Percentiles rank a stretch among this genome's conserved stretches.
Conservation (phyloP, 2,329 filamentous ascomycete species). For the Eutypa lata region DNA sequence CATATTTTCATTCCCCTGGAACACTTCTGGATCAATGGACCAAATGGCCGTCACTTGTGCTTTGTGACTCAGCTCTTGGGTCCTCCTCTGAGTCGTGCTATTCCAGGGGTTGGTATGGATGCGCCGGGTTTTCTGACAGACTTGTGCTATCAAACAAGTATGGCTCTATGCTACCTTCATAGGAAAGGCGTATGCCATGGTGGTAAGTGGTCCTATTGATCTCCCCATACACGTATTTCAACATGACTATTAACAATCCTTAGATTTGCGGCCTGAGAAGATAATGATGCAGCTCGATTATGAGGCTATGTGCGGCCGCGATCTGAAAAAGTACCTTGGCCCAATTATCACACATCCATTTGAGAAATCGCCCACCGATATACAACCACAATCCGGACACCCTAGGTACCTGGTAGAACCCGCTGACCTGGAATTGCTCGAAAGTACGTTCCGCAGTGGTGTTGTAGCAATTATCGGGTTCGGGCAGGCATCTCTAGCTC, state of each 20-base stretch:
- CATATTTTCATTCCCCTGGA: slow-evolving; percentile 2
- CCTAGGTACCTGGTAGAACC: slow-evolving; percentile 6
- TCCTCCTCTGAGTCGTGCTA: slow-evolving; percentile 2
- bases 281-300: slow-evolving; percentile 7
- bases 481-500: background rate
- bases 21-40: slow-evolving; percentile 7
- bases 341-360: slow-evolving; percentile 1
- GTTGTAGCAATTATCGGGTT: slow-evolving; percentile 7
- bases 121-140: slow-evolving; percentile 3
- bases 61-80: slow-evolving; percentile 3
- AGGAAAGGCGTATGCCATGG: slow-evolving; percentile 8
- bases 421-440: background rate
- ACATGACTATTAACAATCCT: no score
- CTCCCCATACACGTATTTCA: no score
- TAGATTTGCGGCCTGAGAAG: slow-evolving; percentile 8
- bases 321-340: background rate
- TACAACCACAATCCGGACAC: background rate
- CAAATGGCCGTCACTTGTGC: slow-evolving; percentile 11
- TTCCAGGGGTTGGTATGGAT: slow-evolving; percentile 1
- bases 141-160: slow-evolving; percentile 6
- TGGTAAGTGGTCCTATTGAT: background rate
- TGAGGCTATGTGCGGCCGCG: slow-evolving; percentile 1
- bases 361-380: background rate
- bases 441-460: slow-evolving; percentile 5
- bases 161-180: slow-evolving; percentile 4